Base-by-base conservation (phyloP, 768 basidiomycete genomes). In the Termitomyces sp. region DNA sequence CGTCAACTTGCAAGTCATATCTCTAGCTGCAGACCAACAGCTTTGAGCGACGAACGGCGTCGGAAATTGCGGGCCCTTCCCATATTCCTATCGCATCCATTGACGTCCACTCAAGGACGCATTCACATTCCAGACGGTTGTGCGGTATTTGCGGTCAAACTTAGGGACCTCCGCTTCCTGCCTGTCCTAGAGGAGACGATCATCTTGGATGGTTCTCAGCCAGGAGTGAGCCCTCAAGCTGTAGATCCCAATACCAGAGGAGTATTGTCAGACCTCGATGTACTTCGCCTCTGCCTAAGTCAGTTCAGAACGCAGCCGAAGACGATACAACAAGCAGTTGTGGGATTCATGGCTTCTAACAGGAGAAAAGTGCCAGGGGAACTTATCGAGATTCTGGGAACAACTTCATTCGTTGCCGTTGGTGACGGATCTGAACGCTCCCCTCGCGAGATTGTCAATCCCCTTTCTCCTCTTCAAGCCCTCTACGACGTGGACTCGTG, bases 391-490 rank as follows among this genome's bases (percentile, higher is more conserved):
- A 51, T 40, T 1, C 60, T 79, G 5, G 58, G 60, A 1, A 53
- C 51, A 15, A 64, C 56, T 1, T 33, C 51, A 1, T 77, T 78
- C 41, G 66, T 78, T 8, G 52, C 49, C 0, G 64, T 62, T 7
- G 28, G 59, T 5, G 63, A 62, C 52, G 70, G 66, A 2, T 44
- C 52, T 7, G 52, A 30, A 17, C 60, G 49, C 12, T 50, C 60
- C 26, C 73, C 76, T 0, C 40, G 44, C 1, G 59, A 71, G 3
- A 53, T 65, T 26, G 58, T 76, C 19, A 72, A 75, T 37, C 73
- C 75, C 2, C 31, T 59, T 1, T 72, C 73, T 1, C 48, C 59
- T 0, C 54, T 77, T n/a, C 63, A 65, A 1, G 45, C 30, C 0
- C 55, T 77, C 12, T 77, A 69, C 43, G 46, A 38, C 4, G 52